Base-by-base conservation (phyloP, 2,329 filamentous ascomycete genomes). In the Davidsoniella eucalypti region DNA sequence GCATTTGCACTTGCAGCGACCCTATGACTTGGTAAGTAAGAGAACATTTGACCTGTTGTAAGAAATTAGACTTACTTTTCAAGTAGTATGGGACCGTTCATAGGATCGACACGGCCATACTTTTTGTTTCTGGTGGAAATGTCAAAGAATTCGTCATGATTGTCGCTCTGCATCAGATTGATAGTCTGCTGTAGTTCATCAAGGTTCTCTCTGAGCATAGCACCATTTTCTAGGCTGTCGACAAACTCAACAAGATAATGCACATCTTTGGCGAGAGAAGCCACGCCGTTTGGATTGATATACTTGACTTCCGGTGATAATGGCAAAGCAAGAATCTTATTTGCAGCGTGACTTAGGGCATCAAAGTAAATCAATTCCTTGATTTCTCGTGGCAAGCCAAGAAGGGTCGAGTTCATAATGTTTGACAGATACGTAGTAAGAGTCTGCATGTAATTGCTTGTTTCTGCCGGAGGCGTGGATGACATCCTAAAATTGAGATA, bases 341-440 rank as follows among this genome's bases (percentile, higher is more conserved):
- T 84, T 3, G 86, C 82, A 2, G 92, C 87, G 64, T 98, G 92
- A 50, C 81, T 87, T 36, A 98, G 74, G 0, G 92, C 92, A 61
- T 96, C 92, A 61, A 94, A 95, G 67, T 98, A 96, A 58, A 98
- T 94, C 51, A 95, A 78, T 62, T 94, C 87, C 62, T 96, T 96
- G 65, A 98, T 95, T 59, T 94, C 86, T 26, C 87, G 80, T 0
- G 93, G 92, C n/a, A 98, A 69, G 1, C 88, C 90, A 2, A 98
- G 74, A 4, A 98, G 73, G 0, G 93, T 94, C 1, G 86, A 92
- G 61, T 82, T 88, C 87, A 96, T 96, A 61, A 95, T 96, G 62
- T 94, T 94, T 26, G 83, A 85, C 17, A 98, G 71, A 62, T 96
- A 98, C 10, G 82, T 78, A 0, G 90, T 98, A 54, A 98, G 69